These are phyloP conservation scores for Lagerstroemia speciosa DNA, from an alignment of 345 rosid species.

Conservation along the genomic window DNA sequence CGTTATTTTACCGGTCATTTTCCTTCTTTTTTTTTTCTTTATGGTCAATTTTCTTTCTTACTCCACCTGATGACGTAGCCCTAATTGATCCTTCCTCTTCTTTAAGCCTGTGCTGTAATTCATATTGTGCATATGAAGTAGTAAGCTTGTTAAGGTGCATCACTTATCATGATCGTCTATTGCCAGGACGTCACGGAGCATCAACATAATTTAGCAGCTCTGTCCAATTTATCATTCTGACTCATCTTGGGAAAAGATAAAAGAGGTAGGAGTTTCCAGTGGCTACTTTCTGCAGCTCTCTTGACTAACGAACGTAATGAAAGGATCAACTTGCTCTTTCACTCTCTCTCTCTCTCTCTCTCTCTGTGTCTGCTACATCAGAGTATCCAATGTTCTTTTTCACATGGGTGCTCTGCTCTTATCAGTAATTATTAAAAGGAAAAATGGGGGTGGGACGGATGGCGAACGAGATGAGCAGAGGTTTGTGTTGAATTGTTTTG, in stretches of 20 bases:
- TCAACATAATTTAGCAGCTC: not conserved
- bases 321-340: not conserved
- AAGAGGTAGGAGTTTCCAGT: not conserved
- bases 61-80: conserved; percentile 10
- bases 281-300: not conserved
- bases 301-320: too few species aligned
- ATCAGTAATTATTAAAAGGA: too few species aligned
- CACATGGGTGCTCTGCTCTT: too few species aligned
- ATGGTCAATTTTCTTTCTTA: conserved; percentile 7
- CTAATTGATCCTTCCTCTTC: conserved; percentile 21
- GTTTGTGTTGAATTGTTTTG: not conserved
- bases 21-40: conserved; percentile 5
- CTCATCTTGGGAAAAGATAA: not conserved
- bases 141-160: conserved; percentile 26
- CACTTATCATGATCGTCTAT: conserved; percentile 6
- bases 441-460: too few species aligned
- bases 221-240: not conserved
- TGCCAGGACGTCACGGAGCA: not conserved
- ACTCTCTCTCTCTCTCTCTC: not conserved
- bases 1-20: conserved; percentile 16
- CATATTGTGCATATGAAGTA: conserved; percentile 47
- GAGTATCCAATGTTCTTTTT: too few species aligned
- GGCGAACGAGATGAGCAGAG: not conserved
- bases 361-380: too few species aligned
- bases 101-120: conserved; percentile 32